Evolutionary conservation across 2,329 filamentous ascomycete genomes (phyloP), one percentile per base, ranked within the genome.

Genomic region (Leptographium radiaticola): DNA sequence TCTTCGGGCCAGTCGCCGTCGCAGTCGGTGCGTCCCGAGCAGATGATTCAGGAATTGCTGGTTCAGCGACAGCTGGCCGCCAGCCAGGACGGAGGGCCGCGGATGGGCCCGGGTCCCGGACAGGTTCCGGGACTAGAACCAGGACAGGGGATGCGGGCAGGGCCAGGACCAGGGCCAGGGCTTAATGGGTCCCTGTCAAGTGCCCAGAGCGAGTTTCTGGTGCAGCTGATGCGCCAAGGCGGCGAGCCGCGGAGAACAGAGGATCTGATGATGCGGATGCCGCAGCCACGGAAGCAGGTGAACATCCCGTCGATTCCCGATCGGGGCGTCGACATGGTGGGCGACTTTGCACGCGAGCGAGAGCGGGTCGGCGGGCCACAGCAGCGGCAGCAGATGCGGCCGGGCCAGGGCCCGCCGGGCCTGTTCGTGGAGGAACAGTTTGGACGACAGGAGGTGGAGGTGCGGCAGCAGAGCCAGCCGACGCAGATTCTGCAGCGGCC

Each of bases 151-250:
- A 25, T 43, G 49, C 36, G 49, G 16, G 25, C 36, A n/a, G 49
- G 31, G 10, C 45, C 25, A n/a, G 44, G 43, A 6, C 48, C 46
- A 2, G 44, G 49, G 20, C 50, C 49, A 0, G 39, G 31, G 11
- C 25, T 44, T 1, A 49, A 40, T 30, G 45, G 50, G 20, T 39
- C 49, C 4, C 12, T 43, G 49, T 75, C 71, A 64, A 83, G 77
- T 64, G 80, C 75, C 61, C 87, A 91, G 61, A 80, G 85, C n/a
- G 86, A 94, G 59, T 90, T 93, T 65, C 71, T 95, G 49, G 87
- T 95, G 68, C 86, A 83, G 57, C 75, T 95, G 34, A 93, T 95
- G 87, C 80, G 76, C 55, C 70, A 69, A 40, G 70, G 68, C 4
- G 71, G 75, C 0, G 76, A 81, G 33, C 66, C 69, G 15, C 74